These are phyloP conservation scores for Ambrosiella xylebori DNA, from an alignment of 2,329 filamentous ascomycete genomes.

Conservation along the genomic window DNA sequence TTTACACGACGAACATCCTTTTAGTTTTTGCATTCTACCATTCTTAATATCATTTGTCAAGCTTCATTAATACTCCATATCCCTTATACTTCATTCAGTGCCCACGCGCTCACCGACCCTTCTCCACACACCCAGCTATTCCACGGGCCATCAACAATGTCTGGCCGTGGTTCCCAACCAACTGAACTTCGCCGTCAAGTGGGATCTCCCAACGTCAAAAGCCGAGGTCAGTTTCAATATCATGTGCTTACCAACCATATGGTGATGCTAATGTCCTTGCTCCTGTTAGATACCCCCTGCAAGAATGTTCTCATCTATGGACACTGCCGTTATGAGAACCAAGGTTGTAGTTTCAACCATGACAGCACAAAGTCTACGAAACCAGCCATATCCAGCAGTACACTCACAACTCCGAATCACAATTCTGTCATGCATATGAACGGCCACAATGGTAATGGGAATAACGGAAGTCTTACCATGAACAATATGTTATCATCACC, in stretches of 20 bases:
- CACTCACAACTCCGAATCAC: constrained; percentile 8
- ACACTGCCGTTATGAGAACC: constrained; percentile 80
- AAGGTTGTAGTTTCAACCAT: constrained; percentile 82
- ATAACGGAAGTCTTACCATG: background rate
- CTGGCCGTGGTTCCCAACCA: constrained; percentile 16
- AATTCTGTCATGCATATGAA: constrained; percentile 13
- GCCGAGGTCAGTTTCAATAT: constrained; percentile 28
- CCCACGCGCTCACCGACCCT: background rate
- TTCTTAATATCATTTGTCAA: background rate
- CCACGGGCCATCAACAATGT: constrained; percentile 2
- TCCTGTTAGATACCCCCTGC: constrained; percentile 53
- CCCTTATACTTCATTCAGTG: background rate
- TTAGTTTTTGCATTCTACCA: background rate
- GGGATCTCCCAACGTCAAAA: constrained; percentile 39
- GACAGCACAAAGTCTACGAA: constrained; percentile 37
- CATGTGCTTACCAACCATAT: background rate
- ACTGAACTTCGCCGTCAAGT: constrained; percentile 34
- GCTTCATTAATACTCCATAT: background rate
- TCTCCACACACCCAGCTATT: background rate
- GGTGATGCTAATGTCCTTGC: background rate
- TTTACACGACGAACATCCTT: too few species aligned
- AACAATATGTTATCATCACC: constrained; percentile 9
- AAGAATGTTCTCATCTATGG: constrained; percentile 88
- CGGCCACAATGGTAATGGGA: background rate
- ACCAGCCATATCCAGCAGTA: background rate